Evolutionary conservation across 2,329 filamentous ascomycete genomes (phyloP), one percentile per base, ranked within the genome.

Genomic region (Ascochyta fabae): DNA sequence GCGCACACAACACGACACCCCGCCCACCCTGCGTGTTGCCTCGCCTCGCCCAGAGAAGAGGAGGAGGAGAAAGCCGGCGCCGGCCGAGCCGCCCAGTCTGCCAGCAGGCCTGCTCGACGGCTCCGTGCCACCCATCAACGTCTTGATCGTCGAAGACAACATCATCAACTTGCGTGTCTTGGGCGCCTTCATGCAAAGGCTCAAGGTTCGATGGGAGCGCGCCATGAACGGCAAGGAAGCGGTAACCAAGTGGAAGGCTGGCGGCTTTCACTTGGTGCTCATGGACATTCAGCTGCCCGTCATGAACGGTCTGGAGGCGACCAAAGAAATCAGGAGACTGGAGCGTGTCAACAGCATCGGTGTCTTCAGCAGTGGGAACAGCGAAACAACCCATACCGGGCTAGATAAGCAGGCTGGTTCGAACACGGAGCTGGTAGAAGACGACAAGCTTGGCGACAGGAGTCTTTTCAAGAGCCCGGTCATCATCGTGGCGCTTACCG

Each of bases 211-310:
- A 31, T 98, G 94, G 92, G 90, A 95, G 76, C 96, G 92, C n/a
- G 95, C 95, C 34, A 92, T 96, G 83, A 96, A 98, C 73, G 95
- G 95, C 23, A 87, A 88, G 61, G 94, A 97, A 62, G 95, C 95
- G 2, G 92, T 98, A 26, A 88, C 86, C 58, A 97, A 96, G 77
- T 99, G 95, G 94, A 88, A 91, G 51, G 84, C 84, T 4, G 95
- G 95, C 33, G 95, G 95, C 0, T 98, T 96, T 71, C 95, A 99
- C 78, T 79, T 99, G 61, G 95, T 99, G 15, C 81, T 99, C 50
- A 99, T 99, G 95, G 95, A 99, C 74, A 98, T 99, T 64, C 95
- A 98, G 73, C 83, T 99, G 53, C 95, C 95, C 4, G 88, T 97
- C 68, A 97, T 99, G 93, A 96, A 89, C 65, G 95, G 95, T 0